Base-by-base conservation (phyloP, 2,329 filamentous ascomycete genomes). In the Alternaria viburni region DNA sequence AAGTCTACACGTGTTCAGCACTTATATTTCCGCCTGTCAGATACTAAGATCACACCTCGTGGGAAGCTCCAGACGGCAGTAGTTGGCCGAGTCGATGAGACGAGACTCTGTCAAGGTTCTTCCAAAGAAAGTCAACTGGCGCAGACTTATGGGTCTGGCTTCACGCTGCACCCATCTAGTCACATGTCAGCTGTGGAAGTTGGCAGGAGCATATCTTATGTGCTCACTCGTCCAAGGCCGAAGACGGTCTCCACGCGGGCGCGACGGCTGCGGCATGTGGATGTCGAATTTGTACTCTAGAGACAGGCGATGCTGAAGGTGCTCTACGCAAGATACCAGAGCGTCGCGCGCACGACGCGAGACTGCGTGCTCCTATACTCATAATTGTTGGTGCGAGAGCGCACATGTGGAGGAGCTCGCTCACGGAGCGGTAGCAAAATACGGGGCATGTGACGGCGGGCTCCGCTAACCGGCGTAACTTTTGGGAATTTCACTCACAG, bases 91-190 rank as follows among this genome's bases (percentile, higher is more conserved):
- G 82, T 92, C 94, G 71, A 99, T 88, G 65, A 99, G 86, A 61
- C 96, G 90, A 55, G 89, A 86, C 81, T 98, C 94, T 51, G 94
- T 97, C 77, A 99, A 83, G 21, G 94, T 96, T 51, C 96, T 91
- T 28, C 96, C 96, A 81, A 98, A 99, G 74, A 98, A 96, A 83
- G 97, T 98, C 74, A 99, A 87, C 82, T 98, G 96, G 62, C 96
- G 91, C 73, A 99, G 84, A 82, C 93, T 97, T 77, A 99, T 97
- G n/a, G 96, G 96, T 56, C 93, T 88, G 52, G 94, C 94, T 78
- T 97, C 93, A 74, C 91, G 92, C 67, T 92, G 90, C 56, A 97
- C 95, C 93, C 94, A 98, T 85, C 93, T 97, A 62, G 44, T 43
- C 9, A 17, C 12, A 13, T 12, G 26, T 65, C 41, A 62, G 62